Evolutionary conservation across 2,329 filamentous ascomycete species (phyloP).

Genomic region (Neonectria faginata): DNA sequence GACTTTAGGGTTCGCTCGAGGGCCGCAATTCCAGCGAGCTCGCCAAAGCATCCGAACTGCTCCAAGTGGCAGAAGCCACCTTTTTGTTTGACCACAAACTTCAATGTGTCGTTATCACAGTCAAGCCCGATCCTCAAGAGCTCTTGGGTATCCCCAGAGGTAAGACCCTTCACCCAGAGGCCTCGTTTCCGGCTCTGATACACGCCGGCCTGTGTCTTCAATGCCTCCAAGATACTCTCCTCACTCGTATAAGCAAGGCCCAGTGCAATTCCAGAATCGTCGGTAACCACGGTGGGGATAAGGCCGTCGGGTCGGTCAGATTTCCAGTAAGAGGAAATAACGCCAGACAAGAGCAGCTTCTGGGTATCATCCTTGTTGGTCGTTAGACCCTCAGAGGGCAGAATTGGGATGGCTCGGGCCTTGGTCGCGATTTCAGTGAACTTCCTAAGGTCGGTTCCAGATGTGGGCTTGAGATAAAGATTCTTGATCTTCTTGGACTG

Average conservation of each 20-base stretch:
- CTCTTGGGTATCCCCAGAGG: slow-evolving; percentile 93
- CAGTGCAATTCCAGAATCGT: slow-evolving; percentile 85
- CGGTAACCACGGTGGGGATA: slow-evolving; percentile 89
- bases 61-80: slow-evolving; percentile 95
- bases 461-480: slow-evolving; percentile 63
- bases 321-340: slow-evolving; percentile 80
- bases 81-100: slow-evolving; percentile 90
- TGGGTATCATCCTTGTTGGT: slow-evolving; percentile 71
- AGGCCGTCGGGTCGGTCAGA: slow-evolving; percentile 87
- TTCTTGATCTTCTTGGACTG: slow-evolving; percentile 60
- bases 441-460: slow-evolving; percentile 59
- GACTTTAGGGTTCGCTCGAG: slow-evolving; percentile 88
- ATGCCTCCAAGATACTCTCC: slow-evolving; percentile 87
- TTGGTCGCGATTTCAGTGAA: slow-evolving; percentile 62
- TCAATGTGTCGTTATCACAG: slow-evolving; percentile 92
- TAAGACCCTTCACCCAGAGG: slow-evolving; percentile 96
- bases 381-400: slow-evolving; percentile 78
- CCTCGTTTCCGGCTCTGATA: slow-evolving; percentile 97
- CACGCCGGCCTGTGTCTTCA: slow-evolving; percentile 82
- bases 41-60: slow-evolving; percentile 92
- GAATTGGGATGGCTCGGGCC: slow-evolving; percentile 74
- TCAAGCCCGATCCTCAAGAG: slow-evolving; percentile 86
- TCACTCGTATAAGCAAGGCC: slow-evolving; percentile 95
- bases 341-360: slow-evolving; percentile 69
- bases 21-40: slow-evolving; percentile 81